Conservation (phyloP, 129 eudicot species). For the Rutidosis leptorrhynchoides region DNA sequence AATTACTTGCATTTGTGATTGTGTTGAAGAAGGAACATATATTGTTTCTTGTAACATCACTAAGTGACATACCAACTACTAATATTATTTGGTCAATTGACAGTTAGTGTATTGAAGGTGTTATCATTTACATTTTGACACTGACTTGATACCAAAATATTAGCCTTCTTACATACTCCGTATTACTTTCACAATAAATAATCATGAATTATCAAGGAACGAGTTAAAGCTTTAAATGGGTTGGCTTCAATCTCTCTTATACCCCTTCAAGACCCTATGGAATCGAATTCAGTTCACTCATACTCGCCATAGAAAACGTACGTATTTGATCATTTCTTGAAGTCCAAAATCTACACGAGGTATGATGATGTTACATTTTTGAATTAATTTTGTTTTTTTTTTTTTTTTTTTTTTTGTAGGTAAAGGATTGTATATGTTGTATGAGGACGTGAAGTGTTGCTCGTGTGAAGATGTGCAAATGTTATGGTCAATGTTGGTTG, state of each 20-base stretch:
- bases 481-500: slow-evolving; percentile 65
- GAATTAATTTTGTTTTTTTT: background rate
- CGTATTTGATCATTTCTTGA: slow-evolving; percentile 3
- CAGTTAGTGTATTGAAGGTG: slow-evolving; percentile 29
- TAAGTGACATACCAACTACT: slow-evolving; percentile 32
- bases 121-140: slow-evolving; percentile 33
- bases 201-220: slow-evolving; percentile 15
- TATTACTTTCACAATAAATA: slow-evolving; percentile 23
- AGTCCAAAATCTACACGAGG: background rate
- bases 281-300: slow-evolving; percentile 32
- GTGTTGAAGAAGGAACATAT: slow-evolving; percentile 31
- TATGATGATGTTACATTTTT: background rate
- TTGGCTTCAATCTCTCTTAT: slow-evolving; percentile 61
- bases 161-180: slow-evolving; percentile 19
- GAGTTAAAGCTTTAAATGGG: slow-evolving; percentile 58
- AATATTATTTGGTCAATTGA: slow-evolving; percentile 27
- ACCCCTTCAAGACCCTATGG: slow-evolving; percentile 61
- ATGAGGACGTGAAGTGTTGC: slow-evolving; percentile 69
- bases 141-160: slow-evolving; percentile 50
- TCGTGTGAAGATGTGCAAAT: slow-evolving; percentile 82
- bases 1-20: background rate
- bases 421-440: slow-evolving; percentile 50
- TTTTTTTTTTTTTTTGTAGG: slow-evolving; percentile 28
- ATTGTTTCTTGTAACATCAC: slow-evolving; percentile 16
- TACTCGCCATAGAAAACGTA: slow-evolving; percentile 35